A percentile compares a stretch with the other conserved stretches of the same genome.
Conservation (phyloP, 2,329 filamentous ascomycete genomes). For the Cladosporium halotolerans region DNA sequence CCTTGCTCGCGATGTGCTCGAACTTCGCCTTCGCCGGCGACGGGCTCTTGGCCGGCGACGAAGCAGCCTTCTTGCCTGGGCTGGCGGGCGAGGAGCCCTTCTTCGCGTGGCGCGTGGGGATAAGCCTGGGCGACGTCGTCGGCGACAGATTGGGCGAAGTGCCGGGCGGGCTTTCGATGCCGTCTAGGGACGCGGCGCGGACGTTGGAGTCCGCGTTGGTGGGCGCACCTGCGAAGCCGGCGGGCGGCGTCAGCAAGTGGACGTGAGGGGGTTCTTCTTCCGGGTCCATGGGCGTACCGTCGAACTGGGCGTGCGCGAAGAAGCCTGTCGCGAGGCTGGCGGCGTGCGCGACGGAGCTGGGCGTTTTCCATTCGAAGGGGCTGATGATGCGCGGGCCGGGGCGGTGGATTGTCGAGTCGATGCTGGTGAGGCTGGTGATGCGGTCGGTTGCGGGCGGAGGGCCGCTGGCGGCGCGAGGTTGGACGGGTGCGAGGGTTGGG, state of each 20-base stretch:
- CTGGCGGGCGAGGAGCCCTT: background rate
- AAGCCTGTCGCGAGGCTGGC: constrained; percentile 27
- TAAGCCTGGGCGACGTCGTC: constrained; percentile 13
- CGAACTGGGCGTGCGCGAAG: constrained; percentile 29
- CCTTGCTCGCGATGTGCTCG: constrained; percentile 42
- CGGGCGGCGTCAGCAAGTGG: background rate
- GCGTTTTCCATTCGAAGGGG: constrained; percentile 29
- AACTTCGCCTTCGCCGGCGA: constrained; percentile 43
- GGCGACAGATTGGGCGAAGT: constrained; percentile 20
- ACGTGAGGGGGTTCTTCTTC: background rate
- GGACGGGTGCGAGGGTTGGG: background rate
- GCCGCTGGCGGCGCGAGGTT: constrained; percentile 8
- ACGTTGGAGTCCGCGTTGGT: background rate
- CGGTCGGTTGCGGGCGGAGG: constrained; percentile 15
- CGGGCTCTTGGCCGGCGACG: constrained; percentile 16
- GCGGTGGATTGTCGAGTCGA: constrained; percentile 22
- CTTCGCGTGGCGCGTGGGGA: background rate
- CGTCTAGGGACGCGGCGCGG: constrained; percentile 18
- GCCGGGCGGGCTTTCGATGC: constrained; percentile 18
- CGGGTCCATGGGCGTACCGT: constrained; percentile 22
- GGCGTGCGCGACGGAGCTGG: constrained; percentile 26
- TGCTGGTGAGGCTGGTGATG: constrained; percentile 23
- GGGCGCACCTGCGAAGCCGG: constrained; percentile 5
- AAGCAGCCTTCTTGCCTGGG: constrained; percentile 7
- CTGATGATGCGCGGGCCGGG: constrained; percentile 26